A percentile compares a stretch with the other conserved stretches of the same genome.
Conservation (phyloP, 306 rosid genomes). For the Alnus glutinosa region DNA sequence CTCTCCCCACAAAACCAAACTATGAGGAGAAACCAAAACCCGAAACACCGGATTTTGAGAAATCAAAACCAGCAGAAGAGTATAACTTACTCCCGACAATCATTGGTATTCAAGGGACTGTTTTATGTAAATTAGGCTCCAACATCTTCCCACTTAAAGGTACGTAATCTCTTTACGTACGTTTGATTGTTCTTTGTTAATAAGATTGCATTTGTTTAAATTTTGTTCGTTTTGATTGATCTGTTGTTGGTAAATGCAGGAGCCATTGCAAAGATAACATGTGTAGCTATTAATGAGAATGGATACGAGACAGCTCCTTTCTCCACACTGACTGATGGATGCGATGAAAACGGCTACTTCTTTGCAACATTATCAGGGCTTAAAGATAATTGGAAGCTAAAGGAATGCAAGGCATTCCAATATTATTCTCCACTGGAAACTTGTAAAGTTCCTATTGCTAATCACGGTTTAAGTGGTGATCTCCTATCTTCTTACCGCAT, state of each 20-base stretch:
- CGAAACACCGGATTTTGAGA: background rate
- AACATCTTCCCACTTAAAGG: too few relatives aligned
- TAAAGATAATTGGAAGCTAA: slow-evolving; percentile 30
- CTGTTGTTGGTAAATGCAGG: too few relatives aligned
- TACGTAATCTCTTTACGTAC: too few relatives aligned
- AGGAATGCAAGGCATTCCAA: slow-evolving; percentile 44
- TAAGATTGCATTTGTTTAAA: too few relatives aligned
- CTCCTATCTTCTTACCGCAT: slow-evolving; percentile 39
- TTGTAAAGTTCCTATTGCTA: slow-evolving; percentile 46
- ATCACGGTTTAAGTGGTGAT: slow-evolving; percentile 46
- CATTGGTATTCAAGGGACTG: too few relatives aligned
- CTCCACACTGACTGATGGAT: too few relatives aligned
- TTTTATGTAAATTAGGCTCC: too few relatives aligned
- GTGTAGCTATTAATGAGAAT: slow-evolving; percentile 30
- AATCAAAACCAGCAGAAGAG: slow-evolving; percentile 4
- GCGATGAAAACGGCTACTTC: too few relatives aligned
- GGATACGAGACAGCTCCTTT: background rate
- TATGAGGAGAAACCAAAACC: background rate
- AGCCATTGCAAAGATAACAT: background rate
- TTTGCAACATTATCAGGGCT: background rate
- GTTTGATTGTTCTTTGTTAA: background rate
- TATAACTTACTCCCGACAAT: slow-evolving; percentile 7
- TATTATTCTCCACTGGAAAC: slow-evolving; percentile 44
- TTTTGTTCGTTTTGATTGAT: too few relatives aligned
- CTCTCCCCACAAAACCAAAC: background rate